phyloP scores from a whole-genome alignment of 1,139 yeast genomes.

The Sugiyamaella novakii region DNA sequence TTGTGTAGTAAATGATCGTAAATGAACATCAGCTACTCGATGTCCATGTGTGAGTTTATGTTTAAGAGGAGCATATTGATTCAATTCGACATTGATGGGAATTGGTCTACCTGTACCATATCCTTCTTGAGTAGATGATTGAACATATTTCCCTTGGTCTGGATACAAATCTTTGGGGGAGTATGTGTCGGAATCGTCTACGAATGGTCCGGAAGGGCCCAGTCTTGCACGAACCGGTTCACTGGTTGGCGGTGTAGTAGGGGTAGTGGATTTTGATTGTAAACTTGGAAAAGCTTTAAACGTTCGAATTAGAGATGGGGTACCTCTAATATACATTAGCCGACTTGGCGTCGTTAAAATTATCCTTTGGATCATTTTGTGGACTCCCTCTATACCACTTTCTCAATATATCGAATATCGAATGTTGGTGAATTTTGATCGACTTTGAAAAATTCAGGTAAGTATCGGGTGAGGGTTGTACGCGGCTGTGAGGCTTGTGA shows the following conservation, averaged over 20 bases:
- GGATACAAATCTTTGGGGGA: slow-evolving; percentile 32
- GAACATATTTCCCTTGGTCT: slow-evolving; percentile 30
- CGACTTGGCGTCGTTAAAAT: slow-evolving; percentile 2
- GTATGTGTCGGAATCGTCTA: slow-evolving; percentile 30
- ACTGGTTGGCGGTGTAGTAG: neutral
- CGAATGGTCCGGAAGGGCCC: slow-evolving; percentile 21
- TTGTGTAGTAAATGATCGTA: slow-evolving; percentile 72
- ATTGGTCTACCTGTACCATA: slow-evolving; percentile 52
- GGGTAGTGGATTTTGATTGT: neutral
- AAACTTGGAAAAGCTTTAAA: neutral
- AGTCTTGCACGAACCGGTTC: slow-evolving; percentile 16
- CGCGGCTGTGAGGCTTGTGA: neutral
- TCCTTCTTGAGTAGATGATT: slow-evolving; percentile 33
- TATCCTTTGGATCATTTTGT: slow-evolving; percentile 7
- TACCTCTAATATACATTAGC: neutral
- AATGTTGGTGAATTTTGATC: too few relatives aligned
- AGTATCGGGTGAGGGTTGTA: neutral
- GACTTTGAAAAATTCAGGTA: neutral
- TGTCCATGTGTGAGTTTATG: slow-evolving; percentile 70
- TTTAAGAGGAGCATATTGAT: slow-evolving; percentile 78
- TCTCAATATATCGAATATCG: too few relatives aligned
- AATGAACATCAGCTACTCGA: slow-evolving; percentile 61
- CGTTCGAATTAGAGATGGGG: neutral
- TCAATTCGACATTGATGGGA: slow-evolving; percentile 81
- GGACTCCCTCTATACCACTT: too few relatives aligned